These are phyloP conservation scores for Evernia prunastri DNA, from an alignment of 495 filamentous ascomycete species.

Conservation along the genomic window DNA sequence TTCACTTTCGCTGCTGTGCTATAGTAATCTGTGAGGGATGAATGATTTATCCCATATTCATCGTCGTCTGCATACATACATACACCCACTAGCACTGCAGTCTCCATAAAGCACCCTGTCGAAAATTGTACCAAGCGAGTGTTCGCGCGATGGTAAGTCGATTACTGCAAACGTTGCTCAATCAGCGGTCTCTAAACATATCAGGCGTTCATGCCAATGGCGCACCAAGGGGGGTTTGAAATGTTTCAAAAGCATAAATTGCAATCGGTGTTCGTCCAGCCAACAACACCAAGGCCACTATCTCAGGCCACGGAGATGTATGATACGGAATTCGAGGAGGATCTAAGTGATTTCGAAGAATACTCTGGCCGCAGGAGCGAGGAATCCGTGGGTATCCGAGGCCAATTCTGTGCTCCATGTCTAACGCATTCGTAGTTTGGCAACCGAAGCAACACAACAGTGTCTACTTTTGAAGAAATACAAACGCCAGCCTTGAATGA, in stretches of 20 bases:
- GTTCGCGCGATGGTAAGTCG: conserved; percentile 20
- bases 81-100: not conserved
- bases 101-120: not conserved
- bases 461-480: conserved; percentile 69
- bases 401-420: not conserved
- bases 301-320: conserved; percentile 66
- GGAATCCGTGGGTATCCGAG: conserved; percentile 50
- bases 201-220: conserved; percentile 31
- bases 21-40: conserved; percentile 21
- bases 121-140: not conserved
- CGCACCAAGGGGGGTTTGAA: conserved; percentile 34
- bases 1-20: conserved; percentile 9
- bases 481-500: conserved; percentile 57
- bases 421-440: conserved; percentile 33
- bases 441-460: conserved; percentile 62
- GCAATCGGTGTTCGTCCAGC: conserved; percentile 28
- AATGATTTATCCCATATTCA: not conserved
- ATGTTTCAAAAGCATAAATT: conserved; percentile 39
- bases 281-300: conserved; percentile 25
- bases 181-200: not conserved
- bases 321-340: conserved; percentile 67
- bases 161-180: not conserved
- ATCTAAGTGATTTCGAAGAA: conserved; percentile 56
- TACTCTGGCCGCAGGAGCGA: conserved; percentile 59
- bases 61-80: not conserved